Conservation (phyloP, 768 basidiomycete species). For the Pleurotus djamor region DNA sequence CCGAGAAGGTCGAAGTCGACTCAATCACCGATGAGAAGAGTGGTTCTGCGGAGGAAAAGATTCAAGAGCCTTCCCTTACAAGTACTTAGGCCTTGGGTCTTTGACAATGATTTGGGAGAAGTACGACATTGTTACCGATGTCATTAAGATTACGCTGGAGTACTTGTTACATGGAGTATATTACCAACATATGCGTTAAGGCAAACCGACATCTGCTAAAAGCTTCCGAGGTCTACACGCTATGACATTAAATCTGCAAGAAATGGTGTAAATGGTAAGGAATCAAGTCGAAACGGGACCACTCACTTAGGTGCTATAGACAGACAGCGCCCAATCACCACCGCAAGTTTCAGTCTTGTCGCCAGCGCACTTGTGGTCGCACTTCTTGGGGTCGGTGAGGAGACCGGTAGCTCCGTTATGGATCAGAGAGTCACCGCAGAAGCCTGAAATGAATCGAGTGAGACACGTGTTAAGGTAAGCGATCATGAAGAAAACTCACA, state of each 20-base stretch:
- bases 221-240: no score
- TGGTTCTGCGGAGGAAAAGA: background rate
- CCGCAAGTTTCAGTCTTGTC: slow-evolving; percentile 17
- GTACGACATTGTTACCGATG: background rate
- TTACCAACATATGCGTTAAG: background rate
- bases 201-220: background rate
- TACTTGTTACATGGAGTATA: background rate
- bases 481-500: background rate
- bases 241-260: no score
- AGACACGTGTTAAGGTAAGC: background rate
- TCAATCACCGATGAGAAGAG: slow-evolving; percentile 7
- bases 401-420: slow-evolving; percentile 21
- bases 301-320: background rate
- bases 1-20: slow-evolving; percentile 21
- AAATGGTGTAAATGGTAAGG: background rate
- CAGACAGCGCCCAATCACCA: slow-evolving; percentile 11
- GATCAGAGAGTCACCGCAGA: slow-evolving; percentile 19
- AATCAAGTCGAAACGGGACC: background rate
- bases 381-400: slow-evolving; percentile 12
- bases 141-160: background rate
- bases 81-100: background rate
- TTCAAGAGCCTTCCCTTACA: background rate
- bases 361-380: slow-evolving; percentile 16
- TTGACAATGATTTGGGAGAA: background rate
- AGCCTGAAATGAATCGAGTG: slow-evolving; percentile 14